Evolutionary conservation across 208 protist species (phyloP), one percentile per base, ranked within the genome.

Genomic region (Phytomonas sp.): DNA sequence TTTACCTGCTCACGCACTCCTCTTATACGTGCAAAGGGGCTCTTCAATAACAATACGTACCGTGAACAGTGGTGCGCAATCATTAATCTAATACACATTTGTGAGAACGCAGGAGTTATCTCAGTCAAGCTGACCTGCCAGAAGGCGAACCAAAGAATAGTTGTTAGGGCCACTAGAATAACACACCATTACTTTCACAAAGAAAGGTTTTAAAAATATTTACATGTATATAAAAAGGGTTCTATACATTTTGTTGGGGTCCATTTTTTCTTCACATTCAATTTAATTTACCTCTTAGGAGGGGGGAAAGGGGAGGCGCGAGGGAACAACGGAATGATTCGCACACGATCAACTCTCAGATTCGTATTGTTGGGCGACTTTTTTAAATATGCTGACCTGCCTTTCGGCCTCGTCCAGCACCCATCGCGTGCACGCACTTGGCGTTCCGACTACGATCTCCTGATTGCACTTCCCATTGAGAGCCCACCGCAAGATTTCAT

Each of bases 371-470:
- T 56, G 8, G 53, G 36, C 33, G 20, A 34, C 61, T 23, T 40
- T 15, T 56, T 56, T 56, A 56, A 56, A 56, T 26, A 56, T 26
- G 46, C 46, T 51, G 37, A 87, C 32, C 2, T 65, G 64, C 36
- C 72, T 61, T 31, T 66, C 59, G 0, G 79, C 73, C 6, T 56
- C 71, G 34, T 85, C 72, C 70, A 85, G 29, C 13, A 73, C 68
- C 88, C 85, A 89, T 29, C 20, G 60, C 26, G 79, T 74, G 68
- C 88, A 94, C 30, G 88, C 85, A 59, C 88, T 94, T 28, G 88
- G 85, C 23, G 85, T 90, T 28, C 88, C 88, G 20, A 94, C 66
- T 23, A 90, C 66, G n/a, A 94, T 76, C 69, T 94, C 85, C 61
- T 88, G 82, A 51, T 46, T 32, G 68, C 88, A 94, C 62, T 77